Evolutionary conservation across 192 early-diverging fungal species (phyloP).

Genomic region (Linnemannia elongata): DNA sequence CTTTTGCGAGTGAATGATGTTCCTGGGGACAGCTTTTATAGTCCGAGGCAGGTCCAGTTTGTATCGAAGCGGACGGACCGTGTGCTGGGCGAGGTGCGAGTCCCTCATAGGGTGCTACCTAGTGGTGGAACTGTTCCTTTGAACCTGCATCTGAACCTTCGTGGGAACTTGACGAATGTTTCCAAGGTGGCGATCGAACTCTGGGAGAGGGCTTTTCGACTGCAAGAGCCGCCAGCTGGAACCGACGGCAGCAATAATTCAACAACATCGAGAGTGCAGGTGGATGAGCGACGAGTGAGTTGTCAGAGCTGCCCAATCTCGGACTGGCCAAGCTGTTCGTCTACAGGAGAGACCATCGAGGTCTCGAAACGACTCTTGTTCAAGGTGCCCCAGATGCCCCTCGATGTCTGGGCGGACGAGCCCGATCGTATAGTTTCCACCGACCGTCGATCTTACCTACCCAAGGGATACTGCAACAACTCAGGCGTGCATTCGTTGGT

Average conservation of each 20-base stretch:
- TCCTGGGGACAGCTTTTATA: neutral
- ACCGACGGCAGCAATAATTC: too few species aligned
- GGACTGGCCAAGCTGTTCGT: constrained; percentile 12
- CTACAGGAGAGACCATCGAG: neutral
- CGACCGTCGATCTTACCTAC: neutral
- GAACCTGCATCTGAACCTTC: constrained; percentile 12
- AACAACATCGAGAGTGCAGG: neutral
- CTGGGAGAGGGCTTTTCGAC: constrained; percentile 14
- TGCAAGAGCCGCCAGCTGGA: neutral
- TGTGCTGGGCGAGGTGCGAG: neutral
- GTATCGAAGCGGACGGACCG: constrained; percentile 5
- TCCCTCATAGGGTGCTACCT: constrained; percentile 3
- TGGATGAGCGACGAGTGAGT: constrained; percentile 12
- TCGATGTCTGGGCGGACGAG: constrained; percentile 4
- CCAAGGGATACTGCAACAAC: constrained; percentile 30
- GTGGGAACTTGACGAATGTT: constrained; percentile 11
- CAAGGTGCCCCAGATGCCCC: constrained; percentile 16
- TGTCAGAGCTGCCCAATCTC: constrained; percentile 18
- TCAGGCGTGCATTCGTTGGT: neutral
- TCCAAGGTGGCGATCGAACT: constrained; percentile 23
- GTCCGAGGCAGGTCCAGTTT: neutral
- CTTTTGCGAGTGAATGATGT: neutral
- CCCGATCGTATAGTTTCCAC: neutral
- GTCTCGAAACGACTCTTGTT: constrained; percentile 18
- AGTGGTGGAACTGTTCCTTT: constrained; percentile 13